Evolutionary conservation across 805 yeast genomes (phyloP), one percentile per base, ranked within the genome.

Genomic region (Pichia membranifaciens): DNA sequence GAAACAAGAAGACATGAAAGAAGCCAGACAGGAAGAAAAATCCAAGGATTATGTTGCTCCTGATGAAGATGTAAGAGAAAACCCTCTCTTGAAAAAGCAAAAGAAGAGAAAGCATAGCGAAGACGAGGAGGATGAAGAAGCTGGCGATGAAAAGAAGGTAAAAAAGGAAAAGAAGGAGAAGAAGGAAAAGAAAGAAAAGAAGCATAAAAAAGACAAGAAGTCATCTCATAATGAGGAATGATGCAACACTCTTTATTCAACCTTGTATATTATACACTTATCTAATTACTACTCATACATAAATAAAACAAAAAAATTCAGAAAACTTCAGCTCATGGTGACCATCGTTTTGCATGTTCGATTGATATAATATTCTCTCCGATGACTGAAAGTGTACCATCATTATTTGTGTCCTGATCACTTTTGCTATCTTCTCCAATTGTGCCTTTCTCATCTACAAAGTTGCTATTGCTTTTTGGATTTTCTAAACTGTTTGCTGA

Each of bases 41-140:
- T 76, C 77, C 17, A 79, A 85, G 69, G 93, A 83, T 53, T 91
- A 78, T 59, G 79, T 78, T 49, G 96, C 97, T 15, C 98, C 98
- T 13, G 82, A 79, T 58, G 98, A 91, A 68, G 68, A 62, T 10
- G 49, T 52, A 21, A 61, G 69, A 52, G 69, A 63, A 47, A 67
- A 67, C 50, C 67, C 65, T 10, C 47, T 67, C n/a, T 43, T 66
- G 25, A 61, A 59, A 50, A 58, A 60, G 46, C 56, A 58, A 47
- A 56, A 62, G 44, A 58, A 62, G 49, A 54, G 60, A 43, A 55
- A 54, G 28, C 55, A 37, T 18, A 5, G 29, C 9, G 40, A 21
- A 20, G 40, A 37, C 23, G 31, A 18, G 18, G 23, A 1, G 10
- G 23, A 20, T 37, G 40, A 37, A 20, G 23, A 12, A 18, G 40